Conservation (phyloP, 2,329 filamentous ascomycete genomes). For the Aspergillus sp. region DNA sequence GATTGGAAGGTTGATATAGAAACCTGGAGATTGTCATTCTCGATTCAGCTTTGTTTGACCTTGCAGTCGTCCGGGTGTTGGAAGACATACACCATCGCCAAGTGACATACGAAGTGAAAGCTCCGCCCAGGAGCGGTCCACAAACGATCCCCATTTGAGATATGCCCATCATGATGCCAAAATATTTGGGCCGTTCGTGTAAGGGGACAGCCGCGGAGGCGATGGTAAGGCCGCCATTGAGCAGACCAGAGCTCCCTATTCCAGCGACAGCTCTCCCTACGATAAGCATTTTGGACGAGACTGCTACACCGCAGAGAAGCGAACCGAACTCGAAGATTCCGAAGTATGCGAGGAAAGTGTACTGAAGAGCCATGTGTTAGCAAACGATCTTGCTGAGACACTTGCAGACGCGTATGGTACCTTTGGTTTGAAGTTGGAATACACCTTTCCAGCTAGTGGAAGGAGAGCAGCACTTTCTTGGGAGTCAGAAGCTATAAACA, state of each 20-base stretch:
- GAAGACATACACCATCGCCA: slow-evolving; percentile 23
- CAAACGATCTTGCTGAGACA: not conserved
- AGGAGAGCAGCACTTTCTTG: not conserved
- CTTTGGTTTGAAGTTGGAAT: not conserved
- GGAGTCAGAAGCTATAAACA: not conserved
- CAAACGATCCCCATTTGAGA: slow-evolving; percentile 29
- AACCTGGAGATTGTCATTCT: slow-evolving; percentile 37
- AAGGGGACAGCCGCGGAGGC: slow-evolving; percentile 22
- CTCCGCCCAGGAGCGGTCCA: slow-evolving; percentile 44
- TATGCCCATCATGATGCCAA: slow-evolving; percentile 25
- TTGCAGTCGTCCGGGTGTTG: not conserved
- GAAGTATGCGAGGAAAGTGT: slow-evolving; percentile 25
- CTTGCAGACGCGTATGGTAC: not conserved
- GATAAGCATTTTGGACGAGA: slow-evolving; percentile 29
- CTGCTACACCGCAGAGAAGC: slow-evolving; percentile 24
- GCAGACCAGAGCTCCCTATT: slow-evolving; percentile 23
- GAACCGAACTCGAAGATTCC: slow-evolving; percentile 28
- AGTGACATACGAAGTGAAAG: slow-evolving; percentile 33
- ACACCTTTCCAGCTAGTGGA: not conserved
- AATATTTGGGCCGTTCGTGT: slow-evolving; percentile 21
- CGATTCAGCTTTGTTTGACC: slow-evolving; percentile 25
- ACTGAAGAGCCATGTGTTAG: slow-evolving; percentile 5
- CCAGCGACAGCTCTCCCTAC: slow-evolving; percentile 27
- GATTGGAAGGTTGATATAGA: slow-evolving; percentile 55
- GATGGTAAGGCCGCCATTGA: slow-evolving; percentile 27